Base-by-base conservation (phyloP, 495 filamentous ascomycete genomes). In the Tricharina praecox region DNA sequence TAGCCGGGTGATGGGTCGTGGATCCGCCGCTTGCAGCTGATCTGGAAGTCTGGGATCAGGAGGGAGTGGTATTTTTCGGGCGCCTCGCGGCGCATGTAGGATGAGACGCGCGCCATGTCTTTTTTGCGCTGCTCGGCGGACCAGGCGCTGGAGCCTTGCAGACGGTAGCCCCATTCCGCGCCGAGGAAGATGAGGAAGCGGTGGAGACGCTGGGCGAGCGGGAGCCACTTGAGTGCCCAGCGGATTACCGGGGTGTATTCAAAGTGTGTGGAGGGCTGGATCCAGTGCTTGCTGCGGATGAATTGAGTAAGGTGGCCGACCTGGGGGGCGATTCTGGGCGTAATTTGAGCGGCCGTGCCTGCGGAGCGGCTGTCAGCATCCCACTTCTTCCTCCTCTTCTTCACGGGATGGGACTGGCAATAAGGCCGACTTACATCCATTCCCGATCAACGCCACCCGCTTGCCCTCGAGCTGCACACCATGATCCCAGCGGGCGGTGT, bases 31-130 rank as follows among this genome's bases (percentile, higher is more conserved):
- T 82, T 82, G 62, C 78, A 82, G 13, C 72, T 74, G 11, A 80
- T 58, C 8, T 64, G 61, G 50, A 77, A 81, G 49, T 80, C 64
- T 0, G 77, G 77, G 4, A 70, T 72, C 1, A 82, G 54, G 2
- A 81, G 71, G 23, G 79, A 70, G 45, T 76, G 73, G 47, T 81
- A 82, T 55, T 77, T 71, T 43, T 69, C 59, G 0, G 78, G 78
- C 1, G 68, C 68, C 1, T 53, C 60, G 7, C 50, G 53, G 45
- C 67, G 67, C 66, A 81, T 71, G 25, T 73, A 64, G 3, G 50
- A 41, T 25, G 24, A 11, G 13, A 43, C 40, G 11, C 10, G 8
- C 3, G 24, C 26, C 24, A 3, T 26, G 4, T 43, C 26, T 1
- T 11, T 2, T 2, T 7, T 18, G 13, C 40, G 8, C 11, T 20